A percentile compares a stretch with the other conserved stretches of the same genome.
Evolutionary conservation across 2,329 filamentous ascomycete species (phyloP).

Genomic region (Alternaria gansuensis): DNA sequence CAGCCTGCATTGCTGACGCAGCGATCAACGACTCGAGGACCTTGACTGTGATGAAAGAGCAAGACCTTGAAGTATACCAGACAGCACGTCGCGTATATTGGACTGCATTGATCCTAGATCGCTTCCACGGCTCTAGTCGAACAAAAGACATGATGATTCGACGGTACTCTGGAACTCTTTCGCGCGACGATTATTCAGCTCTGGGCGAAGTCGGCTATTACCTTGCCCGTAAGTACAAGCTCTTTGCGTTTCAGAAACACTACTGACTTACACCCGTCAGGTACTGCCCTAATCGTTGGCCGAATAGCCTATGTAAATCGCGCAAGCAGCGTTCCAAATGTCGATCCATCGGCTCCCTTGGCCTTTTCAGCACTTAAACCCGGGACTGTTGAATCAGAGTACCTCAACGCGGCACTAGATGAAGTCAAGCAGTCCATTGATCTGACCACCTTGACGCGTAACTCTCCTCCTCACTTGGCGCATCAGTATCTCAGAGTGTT

Average conservation of each 20-base stretch:
- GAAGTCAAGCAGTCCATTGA: constrained; percentile 47
- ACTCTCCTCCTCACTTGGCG: constrained; percentile 47
- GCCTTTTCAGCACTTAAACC: constrained; percentile 38
- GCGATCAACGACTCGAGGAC: constrained; percentile 46
- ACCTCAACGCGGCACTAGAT: constrained; percentile 43
- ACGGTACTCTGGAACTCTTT: constrained; percentile 41
- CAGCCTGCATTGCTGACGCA: constrained; percentile 43
- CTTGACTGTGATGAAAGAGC: constrained; percentile 38
- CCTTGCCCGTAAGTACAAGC: constrained; percentile 46
- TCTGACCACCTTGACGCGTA: constrained; percentile 38
- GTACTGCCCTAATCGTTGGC: constrained; percentile 45
- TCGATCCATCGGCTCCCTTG: constrained; percentile 43
- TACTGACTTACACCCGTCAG: constrained; percentile 26
- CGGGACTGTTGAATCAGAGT: constrained; percentile 39
- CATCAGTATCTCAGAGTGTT: constrained; percentile 50
- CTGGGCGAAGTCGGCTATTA: constrained; percentile 49
- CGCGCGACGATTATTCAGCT: constrained; percentile 44
- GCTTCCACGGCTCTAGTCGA: constrained; percentile 49
- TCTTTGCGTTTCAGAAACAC: background rate
- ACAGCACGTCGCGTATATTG: constrained; percentile 49
- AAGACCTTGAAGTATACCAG: constrained; percentile 44
- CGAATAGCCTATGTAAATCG: constrained; percentile 43
- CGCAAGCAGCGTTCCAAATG: constrained; percentile 42
- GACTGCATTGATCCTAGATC: constrained; percentile 50
- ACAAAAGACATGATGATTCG: constrained; percentile 48